These are phyloP conservation scores for Colletotrichum tropicicola DNA, from an alignment of 2,329 filamentous ascomycete genomes.

Conservation along the genomic window DNA sequence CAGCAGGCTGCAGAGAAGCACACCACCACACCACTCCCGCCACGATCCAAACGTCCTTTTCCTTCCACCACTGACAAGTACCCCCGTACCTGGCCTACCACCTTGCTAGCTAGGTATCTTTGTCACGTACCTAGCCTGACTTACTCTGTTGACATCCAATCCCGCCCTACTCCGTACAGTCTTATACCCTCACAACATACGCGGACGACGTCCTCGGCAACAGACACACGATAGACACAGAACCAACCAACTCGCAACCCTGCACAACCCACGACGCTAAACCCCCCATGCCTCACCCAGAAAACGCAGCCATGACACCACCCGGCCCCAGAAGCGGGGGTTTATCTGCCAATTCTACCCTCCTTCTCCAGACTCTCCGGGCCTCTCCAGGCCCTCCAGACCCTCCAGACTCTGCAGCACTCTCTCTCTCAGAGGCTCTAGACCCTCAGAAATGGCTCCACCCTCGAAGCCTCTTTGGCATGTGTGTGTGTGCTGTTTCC, in stretches of 20 bases:
- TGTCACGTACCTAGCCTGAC: no score
- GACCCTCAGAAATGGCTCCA: conserved; percentile 3
- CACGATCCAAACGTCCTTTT: no score
- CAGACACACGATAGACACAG: background rate
- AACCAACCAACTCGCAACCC: conserved; percentile 10
- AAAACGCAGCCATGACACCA: conserved; percentile 23
- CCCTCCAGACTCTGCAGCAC: background rate
- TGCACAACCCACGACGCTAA: conserved; percentile 6
- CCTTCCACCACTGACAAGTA: no score
- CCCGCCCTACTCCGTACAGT: no score
- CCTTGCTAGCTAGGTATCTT: no score
- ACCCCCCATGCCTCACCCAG: background rate
- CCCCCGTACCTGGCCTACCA: no score
- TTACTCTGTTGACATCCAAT: background rate
- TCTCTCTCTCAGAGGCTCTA: conserved; percentile 4
- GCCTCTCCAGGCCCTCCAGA: background rate
- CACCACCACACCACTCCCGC: no score
- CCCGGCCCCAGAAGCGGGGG: conserved; percentile 10
- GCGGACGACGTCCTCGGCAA: background rate
- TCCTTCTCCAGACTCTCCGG: conserved; percentile 15
- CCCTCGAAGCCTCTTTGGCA: background rate
- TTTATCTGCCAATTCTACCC: background rate
- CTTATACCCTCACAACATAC: no score
- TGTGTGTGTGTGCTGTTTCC: background rate
- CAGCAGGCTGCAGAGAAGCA: no score